Evolutionary conservation across 2,329 filamentous ascomycete species (phyloP).

Genomic region (Beauveria caledonica): DNA sequence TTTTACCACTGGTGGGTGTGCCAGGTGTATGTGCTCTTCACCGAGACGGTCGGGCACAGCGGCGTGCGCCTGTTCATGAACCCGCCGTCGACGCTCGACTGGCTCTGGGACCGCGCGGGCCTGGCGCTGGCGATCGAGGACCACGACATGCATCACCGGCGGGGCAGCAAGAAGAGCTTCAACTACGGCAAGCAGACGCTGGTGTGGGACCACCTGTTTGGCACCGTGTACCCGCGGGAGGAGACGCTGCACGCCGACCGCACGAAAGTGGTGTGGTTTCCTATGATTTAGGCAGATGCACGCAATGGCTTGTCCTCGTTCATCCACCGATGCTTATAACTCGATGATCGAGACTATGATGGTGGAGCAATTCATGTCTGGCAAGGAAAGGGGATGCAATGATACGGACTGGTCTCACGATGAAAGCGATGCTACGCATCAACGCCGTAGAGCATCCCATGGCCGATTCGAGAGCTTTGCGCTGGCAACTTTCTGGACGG

Average conservation of each 20-base stretch:
- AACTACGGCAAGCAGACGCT: constrained; percentile 29
- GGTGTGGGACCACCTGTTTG: constrained; percentile 26
- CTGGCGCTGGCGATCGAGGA: constrained; percentile 31
- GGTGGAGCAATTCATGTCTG: not conserved
- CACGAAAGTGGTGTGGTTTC: constrained; percentile 18
- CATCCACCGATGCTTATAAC: too few species aligned
- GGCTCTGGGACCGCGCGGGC: constrained; percentile 23
- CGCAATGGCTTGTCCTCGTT: too few species aligned
- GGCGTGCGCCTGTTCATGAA: constrained; percentile 27
- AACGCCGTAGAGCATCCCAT: too few species aligned
- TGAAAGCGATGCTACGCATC: too few species aligned
- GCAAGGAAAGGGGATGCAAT: not conserved
- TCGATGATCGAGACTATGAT: too few species aligned
- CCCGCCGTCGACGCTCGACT: constrained; percentile 23
- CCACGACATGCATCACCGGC: constrained; percentile 22
- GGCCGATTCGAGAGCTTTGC: not conserved
- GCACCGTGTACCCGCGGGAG: constrained; percentile 25
- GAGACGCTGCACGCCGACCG: constrained; percentile 26
- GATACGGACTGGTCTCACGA: not conserved
- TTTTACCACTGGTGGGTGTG: constrained; percentile 41
- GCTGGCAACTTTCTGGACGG: not conserved
- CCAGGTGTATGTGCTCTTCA: constrained; percentile 32
- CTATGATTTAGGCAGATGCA: constrained; percentile 14
- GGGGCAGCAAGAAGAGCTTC: constrained; percentile 19
- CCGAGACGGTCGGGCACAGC: constrained; percentile 30